Base-by-base conservation (phyloP, 768 basidiomycete genomes). In the Boletus coccyginus region DNA sequence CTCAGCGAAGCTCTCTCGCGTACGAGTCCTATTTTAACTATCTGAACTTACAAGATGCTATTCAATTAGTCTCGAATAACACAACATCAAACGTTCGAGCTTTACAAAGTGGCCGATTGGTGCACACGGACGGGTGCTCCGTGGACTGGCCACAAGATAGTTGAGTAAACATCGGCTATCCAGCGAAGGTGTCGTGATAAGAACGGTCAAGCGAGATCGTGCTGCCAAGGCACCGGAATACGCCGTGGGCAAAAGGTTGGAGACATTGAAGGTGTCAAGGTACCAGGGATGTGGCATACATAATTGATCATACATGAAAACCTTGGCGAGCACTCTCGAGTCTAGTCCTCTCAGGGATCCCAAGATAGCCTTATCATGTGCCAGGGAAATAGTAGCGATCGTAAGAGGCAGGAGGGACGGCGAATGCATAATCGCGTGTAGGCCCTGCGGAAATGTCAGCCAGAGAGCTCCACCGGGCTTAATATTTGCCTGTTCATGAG, bases 301-400 rank as follows among this genome's bases (percentile, higher is more conserved):
- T 39, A 50, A 59, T 42, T 41, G 56, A 68, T 57, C 66, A 31
- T 52, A 59, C 32, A 62, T 58, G 57, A 57, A 60, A 35, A 24
- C 42, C 67, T 56, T 67, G 60, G 60, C 58, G 57, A 58, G 24
- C 27, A 48, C 42, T 39, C 39, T 50, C 47, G 52, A 65, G 65
- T 62, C 61, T 63, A 68, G 68, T 63, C 66, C 64, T 38, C 50
- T 59, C 68, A 63, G 62, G 60, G 58, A 55, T 59, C 60, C 59
- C 42, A 53, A 70, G 63, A 72, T 70, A 68, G 60, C 59, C 57
- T 69, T 70, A 70, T 70, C 68, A 46, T 40, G 17, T n/a, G 48
- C 46, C 49, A 56, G 51, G 53, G 55, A 61, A 63, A 67, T 42
- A 29, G 38, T 14, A 46, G 17, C 46, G 39, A 43, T 58, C 66